These are phyloP conservation scores for Marchantia paleacea DNA, from an alignment of 225 moss, liverwort and hornwort species.

Conservation along the genomic window DNA sequence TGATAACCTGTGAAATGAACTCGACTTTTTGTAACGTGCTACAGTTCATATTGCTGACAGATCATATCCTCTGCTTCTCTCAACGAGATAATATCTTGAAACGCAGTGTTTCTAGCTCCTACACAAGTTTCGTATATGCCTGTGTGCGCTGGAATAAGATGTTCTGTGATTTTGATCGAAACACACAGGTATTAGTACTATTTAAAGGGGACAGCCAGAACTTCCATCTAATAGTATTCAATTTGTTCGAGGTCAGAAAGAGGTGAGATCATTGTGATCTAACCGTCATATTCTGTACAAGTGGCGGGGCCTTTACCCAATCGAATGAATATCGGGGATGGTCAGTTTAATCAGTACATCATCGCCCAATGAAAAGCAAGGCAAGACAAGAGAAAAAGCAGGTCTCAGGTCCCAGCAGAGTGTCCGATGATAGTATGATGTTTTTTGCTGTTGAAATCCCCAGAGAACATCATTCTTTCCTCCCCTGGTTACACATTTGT, in stretches of 20 bases:
- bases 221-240: background rate
- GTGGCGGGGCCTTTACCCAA: background rate
- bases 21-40: conserved; percentile 1
- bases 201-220: background rate
- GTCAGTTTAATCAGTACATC: background rate
- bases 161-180: background rate
- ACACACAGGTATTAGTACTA: background rate
- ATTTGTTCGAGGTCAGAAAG: background rate
- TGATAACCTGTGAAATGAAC: conserved; percentile 2
- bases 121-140: background rate
- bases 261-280: background rate
- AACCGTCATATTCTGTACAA: background rate
- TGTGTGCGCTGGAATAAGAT: background rate
- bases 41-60: conserved; percentile 1
- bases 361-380: background rate
- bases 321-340: background rate
- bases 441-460: background rate
- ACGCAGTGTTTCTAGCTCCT: background rate
- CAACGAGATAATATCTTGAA: background rate
- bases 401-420: background rate
- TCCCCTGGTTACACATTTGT: background rate
- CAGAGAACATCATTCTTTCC: background rate
- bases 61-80: background rate
- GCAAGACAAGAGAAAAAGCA: background rate
- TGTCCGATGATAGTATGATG: background rate